Evolutionary conservation across 1,139 yeast species (phyloP).

Genomic region (Lodderomyces parapsilosis): DNA sequence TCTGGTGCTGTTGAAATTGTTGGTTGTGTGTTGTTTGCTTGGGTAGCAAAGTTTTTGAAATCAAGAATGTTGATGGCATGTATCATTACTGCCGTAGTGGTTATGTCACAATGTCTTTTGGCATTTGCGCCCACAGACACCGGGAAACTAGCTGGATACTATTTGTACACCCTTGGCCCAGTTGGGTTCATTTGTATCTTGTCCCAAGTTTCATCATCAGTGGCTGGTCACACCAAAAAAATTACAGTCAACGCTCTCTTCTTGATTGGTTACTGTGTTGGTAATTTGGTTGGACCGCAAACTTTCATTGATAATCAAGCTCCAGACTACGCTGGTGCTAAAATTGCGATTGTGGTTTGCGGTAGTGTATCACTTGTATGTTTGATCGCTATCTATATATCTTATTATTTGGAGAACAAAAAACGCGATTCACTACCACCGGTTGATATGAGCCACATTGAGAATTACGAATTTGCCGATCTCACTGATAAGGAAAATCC

Average conservation of each 20-base stretch:
- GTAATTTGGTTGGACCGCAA: constrained; percentile 73
- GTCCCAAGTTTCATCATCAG: constrained; percentile 54
- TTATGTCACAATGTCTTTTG: constrained; percentile 44
- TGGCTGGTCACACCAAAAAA: constrained; percentile 72
- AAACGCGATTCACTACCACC: constrained; percentile 21
- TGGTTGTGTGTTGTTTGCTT: constrained; percentile 41
- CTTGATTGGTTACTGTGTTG: constrained; percentile 63
- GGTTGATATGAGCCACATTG: constrained; percentile 20
- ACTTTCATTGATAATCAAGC: constrained; percentile 53
- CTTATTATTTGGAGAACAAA: constrained; percentile 28
- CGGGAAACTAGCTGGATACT: constrained; percentile 45
- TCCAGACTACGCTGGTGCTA: constrained; percentile 52
- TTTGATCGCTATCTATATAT: constrained; percentile 25
- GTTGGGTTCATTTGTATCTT: constrained; percentile 49
- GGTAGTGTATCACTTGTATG: constrained; percentile 23
- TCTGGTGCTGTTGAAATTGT: constrained; percentile 38
- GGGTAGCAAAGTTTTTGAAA: constrained; percentile 23
- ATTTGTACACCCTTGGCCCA: constrained; percentile 24
- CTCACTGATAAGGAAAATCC: constrained; percentile 68
- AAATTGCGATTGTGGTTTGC: constrained; percentile 36
- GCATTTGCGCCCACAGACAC: constrained; percentile 40
- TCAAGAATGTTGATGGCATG: constrained; percentile 44
- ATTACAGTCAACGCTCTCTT: constrained; percentile 57
- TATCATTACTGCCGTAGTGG: constrained; percentile 32
- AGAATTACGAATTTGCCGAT: constrained; percentile 58